Base-by-base conservation (phyloP, 345 rosid genomes). In the Cardamine resedifolia region DNA sequence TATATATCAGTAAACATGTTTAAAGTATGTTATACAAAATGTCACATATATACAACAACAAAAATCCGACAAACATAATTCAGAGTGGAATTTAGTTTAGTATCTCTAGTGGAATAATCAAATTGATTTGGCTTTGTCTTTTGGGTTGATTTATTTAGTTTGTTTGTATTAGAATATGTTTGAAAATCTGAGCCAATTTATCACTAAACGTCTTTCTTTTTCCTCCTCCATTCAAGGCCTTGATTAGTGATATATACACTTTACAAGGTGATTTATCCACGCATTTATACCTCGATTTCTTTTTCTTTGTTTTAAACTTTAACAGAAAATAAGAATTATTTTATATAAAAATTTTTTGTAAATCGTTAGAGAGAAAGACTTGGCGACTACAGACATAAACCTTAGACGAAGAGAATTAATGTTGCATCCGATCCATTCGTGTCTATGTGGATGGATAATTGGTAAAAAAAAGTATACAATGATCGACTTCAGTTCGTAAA, bases 191-290 rank as follows among this genome's bases (percentile, higher is more conserved):
- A 69, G 61, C 70, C 51, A 53, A n/a, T 15, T 57, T 26, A 59
- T 51, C 41, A 43, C 65, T 23, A 41, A 23, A 56, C 44, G 58
- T 69, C 51, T 55, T 62, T 63, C 26, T 59, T 69, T 69, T 69
- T 23, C 70, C 50, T 62, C 79, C 79, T 69, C 60, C 71, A 75
- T 63, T 56, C 64, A 69, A 53, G 70, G 79, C 75, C 4, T 70
- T 76, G 76, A 76, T 70, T 76, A 76, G 33, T 64, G 59, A 33
- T 55, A 55, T 20, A n/a, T 60, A 60, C 67, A n/a, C n/a, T 57
- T 58, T 48, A 57, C 53, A 7, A 19, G 43, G 12, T 66, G 20
- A 56, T 14, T 21, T 39, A n/a, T n/a, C n/a, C n/a, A n/a, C n/a
- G n/a, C n/a, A n/a, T n/a, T n/a, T n/a, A n/a, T n/a, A n/a, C n/a